A percentile compares a stretch with the other conserved stretches of the same genome.
Evolutionary conservation across 1,284 basidiomycete species (phyloP).

Genomic region (Cryptococcus neoformans): DNA sequence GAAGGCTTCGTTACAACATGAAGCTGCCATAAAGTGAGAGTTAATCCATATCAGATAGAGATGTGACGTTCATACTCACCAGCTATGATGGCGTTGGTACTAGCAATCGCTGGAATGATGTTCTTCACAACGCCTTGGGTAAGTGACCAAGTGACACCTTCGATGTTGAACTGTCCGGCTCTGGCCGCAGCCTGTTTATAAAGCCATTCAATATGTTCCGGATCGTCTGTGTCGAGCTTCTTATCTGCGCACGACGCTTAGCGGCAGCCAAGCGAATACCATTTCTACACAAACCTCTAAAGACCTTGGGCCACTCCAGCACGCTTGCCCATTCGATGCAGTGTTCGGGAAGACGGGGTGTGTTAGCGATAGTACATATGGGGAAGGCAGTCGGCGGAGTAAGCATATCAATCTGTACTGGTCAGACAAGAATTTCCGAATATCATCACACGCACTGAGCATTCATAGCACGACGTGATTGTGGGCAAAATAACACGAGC

Average conservation of each 20-base stretch:
- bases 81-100: conserved; percentile 93
- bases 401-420: conserved; percentile 76
- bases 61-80: conserved; percentile 52
- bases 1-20: conserved; percentile 98
- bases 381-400: conserved; percentile 97
- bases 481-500: conserved; percentile 96
- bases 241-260: conserved; percentile 59
- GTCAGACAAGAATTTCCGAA: not conserved
- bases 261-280: not conserved
- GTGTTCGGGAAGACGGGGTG: conserved; percentile 95
- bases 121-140: conserved; percentile 99
- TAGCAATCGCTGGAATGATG: conserved; percentile 97
- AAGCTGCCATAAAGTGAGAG: conserved; percentile 58
- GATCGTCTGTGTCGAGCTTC: conserved; percentile 93
- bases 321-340: conserved; percentile 99
- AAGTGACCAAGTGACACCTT: conserved; percentile 95
- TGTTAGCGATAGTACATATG: conserved; percentile 99
- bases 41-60: not conserved
- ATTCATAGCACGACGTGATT: conserved; percentile 96
- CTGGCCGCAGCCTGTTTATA: conserved; percentile 74
- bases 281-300: conserved; percentile 61
- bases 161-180: conserved; percentile 90
- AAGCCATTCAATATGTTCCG: conserved; percentile 95
- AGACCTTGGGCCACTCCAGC: conserved; percentile 94
- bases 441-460: conserved; percentile 55